Conservation (phyloP, 75 land plant genomes). For the Sequoia sempervirens region DNA sequence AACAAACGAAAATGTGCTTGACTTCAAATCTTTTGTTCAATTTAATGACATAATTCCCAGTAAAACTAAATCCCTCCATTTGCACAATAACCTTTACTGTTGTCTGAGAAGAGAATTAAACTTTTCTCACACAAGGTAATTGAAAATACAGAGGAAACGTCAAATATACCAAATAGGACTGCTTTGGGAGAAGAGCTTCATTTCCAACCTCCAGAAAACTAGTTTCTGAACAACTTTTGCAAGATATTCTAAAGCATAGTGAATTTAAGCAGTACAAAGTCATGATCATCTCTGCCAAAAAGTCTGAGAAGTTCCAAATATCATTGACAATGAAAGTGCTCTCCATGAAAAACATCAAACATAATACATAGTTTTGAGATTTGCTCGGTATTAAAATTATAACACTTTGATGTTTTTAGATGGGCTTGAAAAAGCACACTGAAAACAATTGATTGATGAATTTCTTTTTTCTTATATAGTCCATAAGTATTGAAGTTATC, state of each 20-base stretch:
- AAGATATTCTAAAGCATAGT: not conserved
- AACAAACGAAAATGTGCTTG: too few species aligned
- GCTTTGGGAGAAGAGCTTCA: too few species aligned
- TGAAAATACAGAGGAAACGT: not conserved
- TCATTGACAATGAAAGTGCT: not conserved
- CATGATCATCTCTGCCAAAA: not conserved
- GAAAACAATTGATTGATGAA: not conserved
- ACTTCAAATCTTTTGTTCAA: too few species aligned
- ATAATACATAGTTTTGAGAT: not conserved
- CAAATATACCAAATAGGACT: not conserved
- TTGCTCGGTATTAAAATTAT: not conserved
- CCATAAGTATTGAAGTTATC: not conserved
- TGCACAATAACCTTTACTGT: not conserved
- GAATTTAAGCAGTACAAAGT: not conserved
- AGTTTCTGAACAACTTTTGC: not conserved
- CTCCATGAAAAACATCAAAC: not conserved
- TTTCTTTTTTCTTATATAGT: not conserved
- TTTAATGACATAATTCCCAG: too few species aligned
- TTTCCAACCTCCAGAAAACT: not conserved
- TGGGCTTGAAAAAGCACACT: not conserved
- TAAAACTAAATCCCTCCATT: not conserved
- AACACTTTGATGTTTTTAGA: not conserved
- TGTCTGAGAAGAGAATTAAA: too few species aligned
- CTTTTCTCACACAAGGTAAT: not conserved
- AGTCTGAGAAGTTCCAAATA: not conserved